Conservation (phyloP, 192 early-diverging fungal species). For the Dissophora globulifera region DNA sequence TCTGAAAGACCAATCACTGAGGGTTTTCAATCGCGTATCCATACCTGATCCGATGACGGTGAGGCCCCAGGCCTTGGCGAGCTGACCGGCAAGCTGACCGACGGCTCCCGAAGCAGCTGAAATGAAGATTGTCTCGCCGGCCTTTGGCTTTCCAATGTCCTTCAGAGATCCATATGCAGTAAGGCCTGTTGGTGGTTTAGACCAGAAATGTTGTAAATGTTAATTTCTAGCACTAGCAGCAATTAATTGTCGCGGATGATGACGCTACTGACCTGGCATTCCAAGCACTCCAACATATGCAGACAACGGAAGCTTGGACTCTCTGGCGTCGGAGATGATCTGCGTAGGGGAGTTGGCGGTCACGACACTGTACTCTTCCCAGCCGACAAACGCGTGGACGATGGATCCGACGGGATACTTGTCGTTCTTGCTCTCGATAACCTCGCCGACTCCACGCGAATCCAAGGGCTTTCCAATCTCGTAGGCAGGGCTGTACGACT, state of each 20-base stretch:
- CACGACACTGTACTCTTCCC: constrained; percentile 70
- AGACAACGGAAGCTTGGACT: constrained; percentile 60
- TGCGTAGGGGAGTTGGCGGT: constrained; percentile 28
- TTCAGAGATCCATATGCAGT: constrained; percentile 55
- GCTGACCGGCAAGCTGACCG: constrained; percentile 76
- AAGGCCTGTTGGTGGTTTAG: constrained; percentile 6
- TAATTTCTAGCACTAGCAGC: no score
- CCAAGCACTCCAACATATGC: constrained; percentile 76
- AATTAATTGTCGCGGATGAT: no score
- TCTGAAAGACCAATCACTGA: no score
- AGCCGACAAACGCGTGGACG: constrained; percentile 69
- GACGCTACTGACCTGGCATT: constrained; percentile 19
- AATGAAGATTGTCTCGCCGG: constrained; percentile 85
- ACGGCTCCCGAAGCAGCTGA: constrained; percentile 86
- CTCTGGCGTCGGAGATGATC: constrained; percentile 57
- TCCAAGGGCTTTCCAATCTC: constrained; percentile 72
- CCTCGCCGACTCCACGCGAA: constrained; percentile 72
- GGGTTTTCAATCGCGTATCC: no score
- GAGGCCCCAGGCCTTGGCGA: constrained; percentile 77
- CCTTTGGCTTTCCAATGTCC: constrained; percentile 79
- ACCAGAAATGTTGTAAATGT: background rate
- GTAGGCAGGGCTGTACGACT: constrained; percentile 28
- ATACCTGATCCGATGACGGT: constrained; percentile 72
- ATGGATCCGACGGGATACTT: constrained; percentile 71
- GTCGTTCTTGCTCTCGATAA: constrained; percentile 74